Evolutionary conservation across 306 rosid species (phyloP), one percentile per base, ranked within the genome.

Genomic region (Lathyrus tuberosus): DNA sequence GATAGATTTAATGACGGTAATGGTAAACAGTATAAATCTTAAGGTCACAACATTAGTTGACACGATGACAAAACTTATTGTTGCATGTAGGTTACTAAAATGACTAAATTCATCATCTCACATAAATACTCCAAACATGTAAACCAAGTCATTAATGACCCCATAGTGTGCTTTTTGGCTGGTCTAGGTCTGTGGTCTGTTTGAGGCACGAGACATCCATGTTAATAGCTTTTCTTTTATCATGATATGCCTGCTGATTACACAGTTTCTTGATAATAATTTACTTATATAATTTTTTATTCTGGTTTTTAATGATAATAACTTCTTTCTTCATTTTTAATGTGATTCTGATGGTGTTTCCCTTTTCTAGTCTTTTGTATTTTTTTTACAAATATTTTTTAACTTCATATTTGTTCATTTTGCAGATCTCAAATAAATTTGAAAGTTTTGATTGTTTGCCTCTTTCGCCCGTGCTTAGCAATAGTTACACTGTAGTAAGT

Each of bases 361-460:
- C 67, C 26, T 70, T 8, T 49, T 26, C 40, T 7, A 41, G 56
- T 49, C 17, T 59, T 66, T 22, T 64, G 13, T 40, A 67, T 49
- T 4, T 43, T 1, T 13, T 43, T 43, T n/a, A n/a, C n/a, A 41
- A 14, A 49, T 24, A 77, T 44, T 17, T 70, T 46, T 58, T 41
- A 38, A 70, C 69, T 58, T 48, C 10, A 18, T 41, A 38, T 35
- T 46, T 78, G 56, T 63, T 84, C 62, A 5, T 74, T 73, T 42
- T 87, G 88, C 92, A 94, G 96, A 88, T 94, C 67, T 94, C 97
- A 11, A 63, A 85, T 69, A 94, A 83, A 74, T 91, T 90, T 52
- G 99, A 94, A 76, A 87, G 85, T 60, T 94, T 88, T 80, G 91
- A 87, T 78, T 87, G 95, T 77, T 80, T 94, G 89, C 95, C 88